phyloP scores from a whole-genome alignment of 164 flowering plant genomes.

The Pachysandra terminalis region DNA sequence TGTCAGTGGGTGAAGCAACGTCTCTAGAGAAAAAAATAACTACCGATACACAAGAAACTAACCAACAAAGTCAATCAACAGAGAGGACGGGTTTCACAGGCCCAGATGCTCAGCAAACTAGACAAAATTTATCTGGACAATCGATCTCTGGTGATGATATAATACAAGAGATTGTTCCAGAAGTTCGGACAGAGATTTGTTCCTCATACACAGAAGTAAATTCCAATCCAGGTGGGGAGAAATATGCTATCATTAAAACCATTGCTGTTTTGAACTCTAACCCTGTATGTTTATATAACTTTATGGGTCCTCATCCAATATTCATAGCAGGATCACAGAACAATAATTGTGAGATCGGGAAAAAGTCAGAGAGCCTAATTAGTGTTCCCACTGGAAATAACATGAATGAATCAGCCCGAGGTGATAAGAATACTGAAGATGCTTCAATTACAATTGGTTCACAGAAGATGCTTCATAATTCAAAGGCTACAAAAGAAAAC shows the following conservation, averaged over 20 bases:
- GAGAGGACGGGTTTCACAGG: slow-evolving; percentile 18
- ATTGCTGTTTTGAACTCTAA: slow-evolving; percentile 8
- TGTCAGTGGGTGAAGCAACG: slow-evolving; percentile 11
- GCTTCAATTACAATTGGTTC: slow-evolving; percentile 14
- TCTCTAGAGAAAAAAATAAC: slow-evolving; percentile 22
- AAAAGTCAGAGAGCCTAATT: slow-evolving; percentile 11
- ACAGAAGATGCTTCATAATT: slow-evolving; percentile 12
- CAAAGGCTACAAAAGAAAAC: slow-evolving; percentile 10
- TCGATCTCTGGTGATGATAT: slow-evolving; percentile 18
- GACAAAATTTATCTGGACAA: slow-evolving; percentile 17
- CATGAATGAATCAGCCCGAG: slow-evolving; percentile 13
- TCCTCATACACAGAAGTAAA: slow-evolving; percentile 15
- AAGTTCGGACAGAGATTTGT: slow-evolving; percentile 20
- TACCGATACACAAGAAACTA: slow-evolving; percentile 15
- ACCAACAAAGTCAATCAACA: slow-evolving; percentile 13
- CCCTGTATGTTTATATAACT: slow-evolving; percentile 13
- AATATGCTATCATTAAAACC: slow-evolving; percentile 12
- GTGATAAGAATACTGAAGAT: slow-evolving; percentile 20
- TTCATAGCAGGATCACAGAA: slow-evolving; percentile 11
- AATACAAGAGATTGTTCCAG: slow-evolving; percentile 21
- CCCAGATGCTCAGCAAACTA: slow-evolving; percentile 15
- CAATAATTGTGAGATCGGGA: slow-evolving; percentile 11
- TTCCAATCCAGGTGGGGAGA: slow-evolving; percentile 18
- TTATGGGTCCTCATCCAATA: slow-evolving; percentile 14
- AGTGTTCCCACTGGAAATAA: slow-evolving; percentile 3